Base-by-base conservation (phyloP, 78 protist species). In the Dictyostelium firmibasis region DNA sequence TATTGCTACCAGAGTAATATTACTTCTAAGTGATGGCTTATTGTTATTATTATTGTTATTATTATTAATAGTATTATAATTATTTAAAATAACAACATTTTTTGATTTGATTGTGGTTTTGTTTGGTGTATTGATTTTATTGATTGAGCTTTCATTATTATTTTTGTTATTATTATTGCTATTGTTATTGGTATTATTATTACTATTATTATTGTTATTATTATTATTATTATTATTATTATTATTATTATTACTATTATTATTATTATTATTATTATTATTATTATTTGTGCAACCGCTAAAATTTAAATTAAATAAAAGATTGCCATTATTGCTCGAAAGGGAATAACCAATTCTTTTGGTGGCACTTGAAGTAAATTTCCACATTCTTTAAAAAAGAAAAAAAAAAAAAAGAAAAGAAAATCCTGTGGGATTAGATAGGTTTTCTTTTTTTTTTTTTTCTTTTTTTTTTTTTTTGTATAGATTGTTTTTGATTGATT, bases 351-450 rank as follows among this genome's bases (percentile, higher is more conserved):
- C 33, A 33, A 72, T 29, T 72, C 79, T 72, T 72, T 72, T 72
- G 9, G 79, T 72, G 2, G 79, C 38, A 14, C 44, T 9, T 4
- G 79, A 72, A 13, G 79, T 35, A 18, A 72, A 31, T 14, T 72
- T 72, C 79, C 79, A 72, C 79, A 72, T 72, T 67, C 27, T 27
- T 67, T 67, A 64, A 67, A 67, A 67, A 67, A 67, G 4, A 67
- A 67, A 27, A 62, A n/a, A 62, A 62, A 62, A 62, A 16, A 25
- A 62, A 25, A 16, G 13, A 2, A 25, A 62, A 11, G 31, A 62
- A 62, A 64, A 53, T 53, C 64, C 25, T 18, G 0, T 1, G 0
- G n/a, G 64, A 2, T 53, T 18, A 53, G 64, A 53, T 53, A 53
- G 67, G n/a, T 57, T 2, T 57, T 57, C 20, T 57, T 20, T 57